These are phyloP conservation scores for Candida parachauliodes DNA, from an alignment of 805 yeast species.

Conservation along the genomic window DNA sequence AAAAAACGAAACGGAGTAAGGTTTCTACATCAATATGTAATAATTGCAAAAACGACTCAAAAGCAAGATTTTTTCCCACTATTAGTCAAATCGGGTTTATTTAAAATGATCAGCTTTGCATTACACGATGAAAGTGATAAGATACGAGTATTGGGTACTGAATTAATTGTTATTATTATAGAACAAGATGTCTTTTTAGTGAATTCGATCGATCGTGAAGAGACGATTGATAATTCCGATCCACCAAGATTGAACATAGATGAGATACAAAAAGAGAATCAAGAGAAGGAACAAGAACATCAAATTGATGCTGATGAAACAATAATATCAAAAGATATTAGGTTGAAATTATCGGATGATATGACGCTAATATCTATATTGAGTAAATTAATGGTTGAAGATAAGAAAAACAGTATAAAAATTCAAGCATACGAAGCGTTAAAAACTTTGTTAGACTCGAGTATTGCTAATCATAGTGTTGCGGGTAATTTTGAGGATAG, in stretches of 20 bases:
- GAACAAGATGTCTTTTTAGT: constrained; percentile 78
- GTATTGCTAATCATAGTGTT: constrained; percentile 23
- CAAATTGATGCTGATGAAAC: constrained; percentile 2
- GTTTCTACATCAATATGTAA: constrained; percentile 74
- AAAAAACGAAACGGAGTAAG: constrained; percentile 67
- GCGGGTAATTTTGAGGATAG: neutral
- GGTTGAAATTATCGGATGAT: constrained; percentile 46
- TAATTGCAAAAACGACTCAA: constrained; percentile 69
- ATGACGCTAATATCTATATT: constrained; percentile 56
- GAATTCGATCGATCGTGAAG: constrained; percentile 30
- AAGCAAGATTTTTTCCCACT: constrained; percentile 61
- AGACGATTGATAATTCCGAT: constrained; percentile 26
- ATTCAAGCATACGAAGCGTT: constrained; percentile 84
- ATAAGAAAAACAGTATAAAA: constrained; percentile 65
- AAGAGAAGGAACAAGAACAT: constrained; percentile 8
- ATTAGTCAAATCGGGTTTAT: constrained; percentile 65
- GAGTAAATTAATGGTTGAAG: constrained; percentile 57
- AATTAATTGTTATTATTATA: constrained; percentile 71
- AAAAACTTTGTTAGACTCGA: constrained; percentile 66
- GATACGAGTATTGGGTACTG: constrained; percentile 71
- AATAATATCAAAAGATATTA: constrained; percentile 11
- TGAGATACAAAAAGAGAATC: constrained; percentile 2
- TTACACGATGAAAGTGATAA: constrained; percentile 47
- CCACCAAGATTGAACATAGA: constrained; percentile 15
- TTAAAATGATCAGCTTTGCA: constrained; percentile 69